These are phyloP conservation scores for Podila clonocystis DNA, from an alignment of 192 early-diverging fungal genomes.

Conservation along the genomic window DNA sequence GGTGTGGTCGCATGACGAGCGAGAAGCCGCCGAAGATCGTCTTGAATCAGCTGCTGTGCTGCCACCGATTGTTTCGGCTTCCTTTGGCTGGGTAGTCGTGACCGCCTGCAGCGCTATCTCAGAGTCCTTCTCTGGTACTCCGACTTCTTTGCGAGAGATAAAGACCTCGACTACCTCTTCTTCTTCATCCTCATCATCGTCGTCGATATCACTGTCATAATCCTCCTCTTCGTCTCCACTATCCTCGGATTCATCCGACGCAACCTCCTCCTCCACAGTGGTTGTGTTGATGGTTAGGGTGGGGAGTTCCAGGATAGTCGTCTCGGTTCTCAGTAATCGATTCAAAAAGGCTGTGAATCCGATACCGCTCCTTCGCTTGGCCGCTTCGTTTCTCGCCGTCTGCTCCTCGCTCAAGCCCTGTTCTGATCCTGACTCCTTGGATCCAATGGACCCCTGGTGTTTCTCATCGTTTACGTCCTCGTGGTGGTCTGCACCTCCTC, in stretches of 20 bases:
- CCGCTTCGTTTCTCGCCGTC: not conserved
- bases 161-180: conserved; percentile 4
- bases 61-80: not conserved
- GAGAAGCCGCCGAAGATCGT: not conserved
- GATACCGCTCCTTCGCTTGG: conserved; percentile 17
- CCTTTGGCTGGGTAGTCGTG: not conserved
- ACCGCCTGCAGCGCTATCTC: not conserved
- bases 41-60: not conserved
- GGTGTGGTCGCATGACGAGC: not conserved
- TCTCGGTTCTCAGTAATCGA: conserved; percentile 29
- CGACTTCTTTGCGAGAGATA: conserved; percentile 8
- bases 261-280: conserved; percentile 21
- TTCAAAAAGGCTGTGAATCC: conserved; percentile 32
- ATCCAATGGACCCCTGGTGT: not conserved
- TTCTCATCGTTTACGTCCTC: not conserved
- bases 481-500: not conserved
- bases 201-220: conserved; percentile 17
- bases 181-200: conserved; percentile 9
- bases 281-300: conserved; percentile 48
- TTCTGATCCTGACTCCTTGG: not conserved
- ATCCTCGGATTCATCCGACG: not conserved
- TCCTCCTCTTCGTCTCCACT: conserved; percentile 20
- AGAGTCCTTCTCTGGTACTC: not conserved
- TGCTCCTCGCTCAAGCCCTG: not conserved
- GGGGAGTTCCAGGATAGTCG: conserved; percentile 31